These are phyloP conservation scores for Phylloporus rhodoxanthus DNA, from an alignment of 768 basidiomycete species.

Conservation along the genomic window DNA sequence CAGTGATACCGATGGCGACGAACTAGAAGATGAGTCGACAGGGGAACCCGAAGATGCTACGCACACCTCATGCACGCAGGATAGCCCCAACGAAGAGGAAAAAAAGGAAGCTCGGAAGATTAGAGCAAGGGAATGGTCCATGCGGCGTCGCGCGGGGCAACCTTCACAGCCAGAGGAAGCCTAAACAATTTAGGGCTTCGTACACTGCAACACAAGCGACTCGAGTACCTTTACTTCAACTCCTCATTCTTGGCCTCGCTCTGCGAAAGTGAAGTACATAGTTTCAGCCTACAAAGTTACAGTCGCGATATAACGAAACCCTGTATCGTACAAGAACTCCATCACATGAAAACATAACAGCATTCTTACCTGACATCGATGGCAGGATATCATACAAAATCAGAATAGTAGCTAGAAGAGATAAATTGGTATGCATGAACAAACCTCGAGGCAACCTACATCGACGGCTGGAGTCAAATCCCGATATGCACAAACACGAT, in stretches of 20 bases:
- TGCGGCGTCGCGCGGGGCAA: conserved; percentile 38
- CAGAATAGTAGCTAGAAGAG: too few relatives aligned
- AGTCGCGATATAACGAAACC: too few relatives aligned
- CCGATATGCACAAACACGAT: too few relatives aligned
- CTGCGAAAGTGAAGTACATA: not conserved
- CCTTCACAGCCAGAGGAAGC: conserved; percentile 5
- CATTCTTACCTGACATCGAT: too few relatives aligned
- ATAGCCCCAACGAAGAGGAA: conserved; percentile 12
- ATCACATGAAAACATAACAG: too few relatives aligned
- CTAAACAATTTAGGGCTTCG: not conserved
- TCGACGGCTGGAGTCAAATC: too few relatives aligned
- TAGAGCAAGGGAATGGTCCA: conserved; percentile 54
- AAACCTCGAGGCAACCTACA: too few relatives aligned
- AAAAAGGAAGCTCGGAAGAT: conserved; percentile 44
- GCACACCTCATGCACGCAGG: not conserved
- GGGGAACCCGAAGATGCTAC: not conserved
- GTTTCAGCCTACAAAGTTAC: not conserved
- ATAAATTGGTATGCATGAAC: too few relatives aligned
- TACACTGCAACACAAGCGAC: not conserved
- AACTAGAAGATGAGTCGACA: conserved; percentile 25
- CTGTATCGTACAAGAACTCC: too few relatives aligned
- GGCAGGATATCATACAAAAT: too few relatives aligned
- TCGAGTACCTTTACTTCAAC: not conserved
- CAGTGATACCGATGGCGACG: conserved; percentile 40
- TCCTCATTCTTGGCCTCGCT: not conserved